Conservation (phyloP, 2,329 filamentous ascomycete genomes). For the Diplodia mutila region DNA sequence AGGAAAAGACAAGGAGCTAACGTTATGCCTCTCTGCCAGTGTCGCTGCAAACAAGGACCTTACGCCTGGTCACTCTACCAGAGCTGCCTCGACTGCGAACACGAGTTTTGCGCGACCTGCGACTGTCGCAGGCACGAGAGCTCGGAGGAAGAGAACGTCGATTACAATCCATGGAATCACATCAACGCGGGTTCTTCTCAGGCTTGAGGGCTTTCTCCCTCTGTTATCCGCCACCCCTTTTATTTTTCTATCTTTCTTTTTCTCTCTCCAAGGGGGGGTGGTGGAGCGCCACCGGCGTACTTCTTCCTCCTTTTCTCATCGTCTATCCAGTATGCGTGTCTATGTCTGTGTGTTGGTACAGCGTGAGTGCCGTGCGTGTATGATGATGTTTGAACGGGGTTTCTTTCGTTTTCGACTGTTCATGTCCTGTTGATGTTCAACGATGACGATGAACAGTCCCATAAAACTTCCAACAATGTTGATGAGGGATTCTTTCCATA, state of each 20-base stretch:
- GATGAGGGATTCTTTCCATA: no score
- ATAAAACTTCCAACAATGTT: no score
- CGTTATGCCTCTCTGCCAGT: background rate
- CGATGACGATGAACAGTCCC: background rate
- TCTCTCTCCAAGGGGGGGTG: no score
- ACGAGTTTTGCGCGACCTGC: slow-evolving; percentile 25
- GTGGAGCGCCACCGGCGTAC: no score
- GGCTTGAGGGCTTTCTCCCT: background rate
- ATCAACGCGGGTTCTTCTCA: background rate
- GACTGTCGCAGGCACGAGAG: slow-evolving; percentile 11
- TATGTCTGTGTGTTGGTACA: background rate
- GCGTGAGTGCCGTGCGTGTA: background rate
- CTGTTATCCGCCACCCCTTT: background rate
- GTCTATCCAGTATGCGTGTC: background rate
- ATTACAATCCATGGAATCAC: slow-evolving; percentile 1
- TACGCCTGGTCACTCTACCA: slow-evolving; percentile 16
- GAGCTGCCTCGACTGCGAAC: slow-evolving; percentile 26
- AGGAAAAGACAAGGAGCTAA: background rate
- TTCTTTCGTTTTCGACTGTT: background rate
- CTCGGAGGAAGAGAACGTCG: background rate
- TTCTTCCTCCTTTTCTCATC: no score
- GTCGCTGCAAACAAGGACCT: slow-evolving; percentile 25
- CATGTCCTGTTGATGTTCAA: background rate
- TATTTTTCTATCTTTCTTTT: background rate
- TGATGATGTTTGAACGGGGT: background rate